phyloP scores from a whole-genome alignment of 805 yeast genomes.

The Ogataea haglerorum region DNA sequence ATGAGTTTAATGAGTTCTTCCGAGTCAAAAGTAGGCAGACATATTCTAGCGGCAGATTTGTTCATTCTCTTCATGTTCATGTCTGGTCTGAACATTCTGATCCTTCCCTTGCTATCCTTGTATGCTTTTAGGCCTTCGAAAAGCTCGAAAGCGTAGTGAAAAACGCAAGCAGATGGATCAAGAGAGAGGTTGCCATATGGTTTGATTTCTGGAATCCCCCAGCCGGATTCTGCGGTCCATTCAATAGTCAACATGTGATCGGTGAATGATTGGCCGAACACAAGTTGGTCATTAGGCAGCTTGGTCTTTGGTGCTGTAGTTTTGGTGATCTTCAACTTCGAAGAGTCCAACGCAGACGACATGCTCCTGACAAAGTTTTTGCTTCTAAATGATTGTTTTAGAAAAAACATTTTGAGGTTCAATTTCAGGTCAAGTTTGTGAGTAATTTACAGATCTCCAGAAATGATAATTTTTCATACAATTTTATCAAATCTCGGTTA shows the following conservation, averaged over 20 bases:
- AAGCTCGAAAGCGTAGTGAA: constrained; percentile 92
- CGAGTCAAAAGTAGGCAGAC: constrained; percentile 80
- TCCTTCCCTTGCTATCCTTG: constrained; percentile 54
- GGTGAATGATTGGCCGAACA: constrained; percentile 75
- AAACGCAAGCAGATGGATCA: constrained; percentile 87
- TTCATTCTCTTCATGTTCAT: constrained; percentile 92
- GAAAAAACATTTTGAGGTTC: constrained; percentile 2
- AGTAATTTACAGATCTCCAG: constrained; percentile 1
- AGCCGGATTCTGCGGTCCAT: constrained; percentile 75
- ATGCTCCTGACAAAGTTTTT: constrained; percentile 2
- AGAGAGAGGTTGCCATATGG: constrained; percentile 75
- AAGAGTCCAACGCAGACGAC: constrained; percentile 47
- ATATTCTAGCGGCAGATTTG: constrained; percentile 81
- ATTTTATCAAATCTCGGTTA: constrained; percentile 3
- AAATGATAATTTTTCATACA: background rate
- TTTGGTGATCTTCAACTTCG: constrained; percentile 48
- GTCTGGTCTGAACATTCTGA: constrained; percentile 87
- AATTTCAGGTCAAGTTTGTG: background rate
- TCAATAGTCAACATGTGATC: constrained; percentile 86
- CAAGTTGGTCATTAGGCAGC: constrained; percentile 58
- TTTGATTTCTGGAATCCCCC: constrained; percentile 85
- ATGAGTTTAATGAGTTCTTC: constrained; percentile 74
- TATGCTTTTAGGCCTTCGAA: constrained; percentile 97
- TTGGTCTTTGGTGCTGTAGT: constrained; percentile 49
- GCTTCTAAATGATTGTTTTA: constrained; percentile 1